A percentile compares a stretch with the other conserved stretches of the same genome.
Conservation (phyloP, 306 rosid genomes). For the Lithocarpus polystachyus region DNA sequence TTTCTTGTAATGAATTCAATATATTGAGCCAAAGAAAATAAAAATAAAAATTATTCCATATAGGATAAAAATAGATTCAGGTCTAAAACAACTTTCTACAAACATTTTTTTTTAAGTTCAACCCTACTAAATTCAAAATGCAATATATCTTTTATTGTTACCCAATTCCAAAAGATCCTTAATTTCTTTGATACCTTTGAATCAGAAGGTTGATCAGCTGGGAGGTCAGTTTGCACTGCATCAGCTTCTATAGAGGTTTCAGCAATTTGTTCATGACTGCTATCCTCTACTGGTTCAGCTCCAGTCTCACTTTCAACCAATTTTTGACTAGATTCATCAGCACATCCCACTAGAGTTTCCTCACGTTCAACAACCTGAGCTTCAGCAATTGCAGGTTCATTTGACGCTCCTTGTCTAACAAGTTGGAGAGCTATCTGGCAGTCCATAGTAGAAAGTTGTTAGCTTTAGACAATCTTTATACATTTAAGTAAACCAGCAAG, state of each 20-base stretch:
- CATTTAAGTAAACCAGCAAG: neutral
- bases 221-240: constrained; percentile 29
- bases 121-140: neutral
- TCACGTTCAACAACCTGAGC: constrained; percentile 33
- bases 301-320: constrained; percentile 21
- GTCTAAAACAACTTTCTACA: neutral
- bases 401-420: constrained; percentile 66
- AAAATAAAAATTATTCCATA: no score
- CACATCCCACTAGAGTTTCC: constrained; percentile 28
- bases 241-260: constrained; percentile 36
- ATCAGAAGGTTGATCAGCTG: constrained; percentile 39
- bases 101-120: neutral
- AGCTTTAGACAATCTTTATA: neutral
- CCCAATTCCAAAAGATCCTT: neutral
- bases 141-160: neutral
- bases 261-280: constrained; percentile 31
- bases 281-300: constrained; percentile 25
- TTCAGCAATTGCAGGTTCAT: constrained; percentile 32
- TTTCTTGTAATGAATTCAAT: neutral
- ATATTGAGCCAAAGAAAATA: no score
- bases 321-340: constrained; percentile 26
- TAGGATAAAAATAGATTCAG: neutral
- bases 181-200: constrained; percentile 44
- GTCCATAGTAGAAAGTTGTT: constrained; percentile 30
- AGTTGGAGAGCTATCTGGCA: constrained; percentile 91